These are phyloP conservation scores for Bruguiera gymnorhiza DNA, from an alignment of 345 rosid genomes.

Conservation along the genomic window DNA sequence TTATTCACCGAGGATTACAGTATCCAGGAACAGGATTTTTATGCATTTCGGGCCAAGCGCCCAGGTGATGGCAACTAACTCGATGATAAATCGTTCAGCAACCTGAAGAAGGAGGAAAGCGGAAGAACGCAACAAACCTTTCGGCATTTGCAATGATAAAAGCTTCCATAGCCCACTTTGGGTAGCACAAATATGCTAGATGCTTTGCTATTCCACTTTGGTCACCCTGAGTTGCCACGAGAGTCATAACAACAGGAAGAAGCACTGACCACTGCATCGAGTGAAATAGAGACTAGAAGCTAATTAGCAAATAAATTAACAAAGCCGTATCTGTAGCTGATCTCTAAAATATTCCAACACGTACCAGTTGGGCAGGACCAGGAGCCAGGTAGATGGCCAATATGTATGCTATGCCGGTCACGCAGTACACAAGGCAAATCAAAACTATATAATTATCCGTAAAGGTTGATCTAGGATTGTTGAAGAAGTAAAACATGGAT, in stretches of 20 bases:
- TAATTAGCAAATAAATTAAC: not conserved
- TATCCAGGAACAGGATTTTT: not conserved
- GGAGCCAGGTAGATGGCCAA: slow-evolving; percentile 69
- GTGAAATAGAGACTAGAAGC: slow-evolving; percentile 2
- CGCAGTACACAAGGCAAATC: slow-evolving; percentile 78
- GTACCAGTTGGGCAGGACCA: slow-evolving; percentile 79
- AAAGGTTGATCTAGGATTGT: slow-evolving; percentile 78
- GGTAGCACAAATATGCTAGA: slow-evolving; percentile 58
- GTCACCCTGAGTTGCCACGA: slow-evolving; percentile 63
- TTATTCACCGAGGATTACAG: not conserved
- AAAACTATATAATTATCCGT: slow-evolving; percentile 61
- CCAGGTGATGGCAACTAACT: no score
- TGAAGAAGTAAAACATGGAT: slow-evolving; percentile 91
- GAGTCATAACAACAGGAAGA: slow-evolving; percentile 76
- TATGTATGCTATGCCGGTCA: slow-evolving; percentile 77
- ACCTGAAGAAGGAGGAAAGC: not conserved
- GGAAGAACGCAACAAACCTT: slow-evolving; percentile 32
- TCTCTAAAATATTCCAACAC: slow-evolving; percentile 8
- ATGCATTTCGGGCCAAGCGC: no score
- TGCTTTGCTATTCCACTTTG: slow-evolving; percentile 38
- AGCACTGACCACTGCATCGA: slow-evolving; percentile 71
- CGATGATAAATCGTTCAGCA: not conserved
- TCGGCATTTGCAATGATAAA: slow-evolving; percentile 73
- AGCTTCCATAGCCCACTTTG: slow-evolving; percentile 86
- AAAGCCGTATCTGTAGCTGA: not conserved